These are phyloP conservation scores for Trichosporon ovoides DNA, from an alignment of 1,284 basidiomycete species.

Conservation along the genomic window DNA sequence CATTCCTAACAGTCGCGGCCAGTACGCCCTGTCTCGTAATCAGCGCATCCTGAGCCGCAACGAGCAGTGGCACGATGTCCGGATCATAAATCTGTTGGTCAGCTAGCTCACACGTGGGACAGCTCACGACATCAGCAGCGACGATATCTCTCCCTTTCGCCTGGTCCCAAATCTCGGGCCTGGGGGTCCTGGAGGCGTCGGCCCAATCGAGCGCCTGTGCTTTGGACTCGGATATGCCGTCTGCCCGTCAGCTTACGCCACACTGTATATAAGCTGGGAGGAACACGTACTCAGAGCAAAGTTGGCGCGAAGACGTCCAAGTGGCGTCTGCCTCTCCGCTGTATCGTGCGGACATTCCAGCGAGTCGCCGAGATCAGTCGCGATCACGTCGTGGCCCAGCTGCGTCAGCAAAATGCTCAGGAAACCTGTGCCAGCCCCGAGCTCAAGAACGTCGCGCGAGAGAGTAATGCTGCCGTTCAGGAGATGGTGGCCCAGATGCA, in stretches of 20 bases:
- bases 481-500: slow-evolving; percentile 41
- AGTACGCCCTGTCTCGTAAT: slow-evolving; percentile 27
- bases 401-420: slow-evolving; percentile 41
- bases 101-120: neutral
- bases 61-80: slow-evolving; percentile 41
- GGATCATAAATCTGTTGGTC: slow-evolving; percentile 50
- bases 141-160: slow-evolving; percentile 28
- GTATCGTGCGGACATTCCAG: slow-evolving; percentile 44
- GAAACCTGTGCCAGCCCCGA: slow-evolving; percentile 48
- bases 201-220: slow-evolving; percentile 35
- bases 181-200: slow-evolving; percentile 23
- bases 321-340: slow-evolving; percentile 28
- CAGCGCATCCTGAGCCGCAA: slow-evolving; percentile 34
- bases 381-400: slow-evolving; percentile 62
- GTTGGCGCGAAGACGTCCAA: slow-evolving; percentile 36
- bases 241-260: slow-evolving; percentile 5
- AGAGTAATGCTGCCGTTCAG: slow-evolving; percentile 6
- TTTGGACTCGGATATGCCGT: slow-evolving; percentile 9
- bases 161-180: slow-evolving; percentile 25
- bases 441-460: slow-evolving; percentile 32
- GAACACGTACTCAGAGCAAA: slow-evolving; percentile 34
- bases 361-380: slow-evolving; percentile 53
- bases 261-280: no score
- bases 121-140: slow-evolving; percentile 48
- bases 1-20: slow-evolving; percentile 47